Evolutionary conservation across 202 grass and related monocot species (phyloP), one percentile per base, ranked within the genome.

Genomic region (Alloteropsis angusta): DNA sequence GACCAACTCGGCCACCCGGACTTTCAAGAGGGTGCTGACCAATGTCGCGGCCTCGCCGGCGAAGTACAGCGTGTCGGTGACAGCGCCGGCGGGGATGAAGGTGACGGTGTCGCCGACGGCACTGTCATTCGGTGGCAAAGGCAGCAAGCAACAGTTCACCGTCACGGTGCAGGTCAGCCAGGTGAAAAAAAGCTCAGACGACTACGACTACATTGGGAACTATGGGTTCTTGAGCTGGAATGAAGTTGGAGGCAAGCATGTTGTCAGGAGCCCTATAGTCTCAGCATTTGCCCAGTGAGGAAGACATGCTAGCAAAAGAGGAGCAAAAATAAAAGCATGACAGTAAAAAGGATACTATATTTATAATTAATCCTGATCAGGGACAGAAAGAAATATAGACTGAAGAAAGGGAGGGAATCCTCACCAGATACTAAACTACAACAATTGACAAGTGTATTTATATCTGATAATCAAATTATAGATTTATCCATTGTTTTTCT

Each of bases 211-310:
- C 82, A 62, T 87, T 70, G 92, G 88, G 18, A 91, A 89, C 23
- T 82, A 82, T 74, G 92, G 92, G 58, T 89, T 85, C 82, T 75
- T 94, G 81, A 91, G 36, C 62, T 94, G 92, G 92, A 89, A 85
- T 55, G 88, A 94, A 41, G 79, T 80, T 74, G 88, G 88, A 72
- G 92, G 92, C 32, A 87, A 87, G 52, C 86, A 92, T 89, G 81
- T 85, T 19, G 92, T 92, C 37, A 89, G 58, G 46, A 95, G 92
- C 52, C 89, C 89, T 35, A 87, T 95, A 55, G 92, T 92, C 17
- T 92, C 89, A 47, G 92, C 92, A 16, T 92, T 88, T 78, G 78
- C 81, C 13, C 77, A 68, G 19, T 68, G 50, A 76, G 15, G 67
- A 60, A 43, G 23, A 10, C 39, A 48, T 75, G 46, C 1, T 74